Evolutionary conservation across 768 basidiomycete genomes (phyloP).

Genomic region (Pisolithus microcarpus): DNA sequence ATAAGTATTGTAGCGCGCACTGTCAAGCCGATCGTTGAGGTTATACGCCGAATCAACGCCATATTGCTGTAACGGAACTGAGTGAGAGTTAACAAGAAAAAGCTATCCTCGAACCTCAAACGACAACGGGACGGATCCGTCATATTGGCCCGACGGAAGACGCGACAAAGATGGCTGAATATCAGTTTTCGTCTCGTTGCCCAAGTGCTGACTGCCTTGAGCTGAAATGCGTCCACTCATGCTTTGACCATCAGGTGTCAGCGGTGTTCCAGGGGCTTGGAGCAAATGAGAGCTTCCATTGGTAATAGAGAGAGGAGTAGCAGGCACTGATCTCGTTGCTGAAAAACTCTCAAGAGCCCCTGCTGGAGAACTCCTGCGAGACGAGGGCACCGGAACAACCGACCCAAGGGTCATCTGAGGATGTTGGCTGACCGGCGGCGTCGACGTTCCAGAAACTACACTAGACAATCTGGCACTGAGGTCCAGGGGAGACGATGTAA

Average conservation of each 20-base stretch:
- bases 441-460: slow-evolving; percentile 51
- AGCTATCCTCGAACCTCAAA: slow-evolving; percentile 43
- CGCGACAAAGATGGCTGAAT: slow-evolving; percentile 71
- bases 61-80: slow-evolving; percentile 38
- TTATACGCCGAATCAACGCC: slow-evolving; percentile 47
- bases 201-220: slow-evolving; percentile 36
- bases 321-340: slow-evolving; percentile 75
- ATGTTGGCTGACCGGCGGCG: slow-evolving; percentile 59
- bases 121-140: slow-evolving; percentile 40
- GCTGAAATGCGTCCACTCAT: slow-evolving; percentile 60
- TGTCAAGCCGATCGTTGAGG: slow-evolving; percentile 44
- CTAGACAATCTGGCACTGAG: slow-evolving; percentile 36
- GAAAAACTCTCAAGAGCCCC: slow-evolving; percentile 54
- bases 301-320: slow-evolving; percentile 61
- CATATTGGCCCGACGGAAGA: slow-evolving; percentile 51
- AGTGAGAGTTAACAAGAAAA: slow-evolving; percentile 5
- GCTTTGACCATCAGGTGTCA: slow-evolving; percentile 50
- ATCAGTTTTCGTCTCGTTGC: slow-evolving; percentile 47
- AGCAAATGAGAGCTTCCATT: slow-evolving; percentile 43
- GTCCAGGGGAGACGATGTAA: slow-evolving; percentile 52
- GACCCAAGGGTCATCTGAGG: slow-evolving; percentile 38
- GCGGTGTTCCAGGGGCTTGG: slow-evolving; percentile 63
- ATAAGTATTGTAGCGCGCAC: slow-evolving; percentile 49
- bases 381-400: slow-evolving; percentile 36
- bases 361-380: slow-evolving; percentile 71